phyloP scores from a whole-genome alignment of 768 basidiomycete genomes.

The Leccinellum albellum region DNA sequence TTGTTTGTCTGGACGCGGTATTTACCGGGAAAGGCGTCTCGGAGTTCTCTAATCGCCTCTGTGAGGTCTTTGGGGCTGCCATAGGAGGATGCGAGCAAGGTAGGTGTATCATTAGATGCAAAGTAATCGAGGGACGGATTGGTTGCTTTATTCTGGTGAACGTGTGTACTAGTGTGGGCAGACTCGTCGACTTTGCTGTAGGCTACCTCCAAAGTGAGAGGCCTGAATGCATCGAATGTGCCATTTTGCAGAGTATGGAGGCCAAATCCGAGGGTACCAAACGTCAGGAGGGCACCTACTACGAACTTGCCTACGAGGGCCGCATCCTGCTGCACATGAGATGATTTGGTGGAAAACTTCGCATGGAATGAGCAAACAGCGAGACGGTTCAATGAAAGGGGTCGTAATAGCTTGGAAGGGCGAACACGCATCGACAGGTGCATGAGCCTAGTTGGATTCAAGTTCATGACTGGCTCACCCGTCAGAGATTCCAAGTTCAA shows the following conservation, averaged over 20 bases:
- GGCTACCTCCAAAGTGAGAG: neutral
- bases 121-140: neutral
- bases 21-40: conserved; percentile 41
- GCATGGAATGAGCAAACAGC: neutral
- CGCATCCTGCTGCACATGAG: conserved; percentile 4
- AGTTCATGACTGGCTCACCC: neutral
- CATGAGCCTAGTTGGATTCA: neutral
- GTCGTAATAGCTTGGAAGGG: neutral
- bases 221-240: conserved; percentile 1
- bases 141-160: conserved; percentile 1
- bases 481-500: neutral
- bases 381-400: neutral
- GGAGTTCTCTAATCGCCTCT: conserved; percentile 53
- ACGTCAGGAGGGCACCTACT: conserved; percentile 15
- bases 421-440: neutral
- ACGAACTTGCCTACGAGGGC: conserved; percentile 10
- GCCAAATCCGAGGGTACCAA: conserved; percentile 20
- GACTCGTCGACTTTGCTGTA: neutral
- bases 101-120: neutral
- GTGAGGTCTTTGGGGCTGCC: conserved; percentile 45
- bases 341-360: neutral
- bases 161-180: neutral
- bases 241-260: conserved; percentile 13
- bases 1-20: conserved; percentile 49
- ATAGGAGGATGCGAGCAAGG: conserved; percentile 31